These are phyloP conservation scores for Phytophthora lateralis DNA, from an alignment of 352 stramenopile genomes.

Conservation along the genomic window DNA sequence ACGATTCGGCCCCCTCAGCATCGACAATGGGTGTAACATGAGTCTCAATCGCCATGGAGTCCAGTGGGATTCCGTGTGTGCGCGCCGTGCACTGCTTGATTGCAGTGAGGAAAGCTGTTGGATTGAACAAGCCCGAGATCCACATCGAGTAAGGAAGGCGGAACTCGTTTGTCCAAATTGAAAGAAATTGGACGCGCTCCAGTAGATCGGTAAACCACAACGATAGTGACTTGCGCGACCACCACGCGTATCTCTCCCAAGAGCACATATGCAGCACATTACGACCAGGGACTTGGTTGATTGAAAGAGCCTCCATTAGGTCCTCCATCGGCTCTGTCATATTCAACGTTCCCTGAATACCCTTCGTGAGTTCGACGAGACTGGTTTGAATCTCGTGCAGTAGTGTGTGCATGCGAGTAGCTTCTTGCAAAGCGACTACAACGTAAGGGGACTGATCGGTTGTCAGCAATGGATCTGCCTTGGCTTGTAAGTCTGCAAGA, in stretches of 20 bases:
- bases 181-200: constrained; percentile 70
- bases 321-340: constrained; percentile 93
- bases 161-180: constrained; percentile 73
- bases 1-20: constrained; percentile 65
- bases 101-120: constrained; percentile 82
- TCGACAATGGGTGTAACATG: constrained; percentile 86
- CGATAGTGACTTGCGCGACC: constrained; percentile 78
- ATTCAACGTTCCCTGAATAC: constrained; percentile 84
- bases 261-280: constrained; percentile 78
- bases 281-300: constrained; percentile 80
- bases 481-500: constrained; percentile 51
- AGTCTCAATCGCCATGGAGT: constrained; percentile 95
- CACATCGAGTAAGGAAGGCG: constrained; percentile 80
- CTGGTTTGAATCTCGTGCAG: constrained; percentile 66
- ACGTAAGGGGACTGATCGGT: constrained; percentile 81
- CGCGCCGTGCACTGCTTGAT: constrained; percentile 90
- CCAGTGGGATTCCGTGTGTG: constrained; percentile 83
- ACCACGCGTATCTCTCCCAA: constrained; percentile 85
- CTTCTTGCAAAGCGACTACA: constrained; percentile 85
- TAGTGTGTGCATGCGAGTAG: constrained; percentile 71
- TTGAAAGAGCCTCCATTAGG: constrained; percentile 60
- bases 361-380: constrained; percentile 74
- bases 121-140: constrained; percentile 84
- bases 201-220: constrained; percentile 86
- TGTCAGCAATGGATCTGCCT: constrained; percentile 58